These are phyloP conservation scores for Rubroboletus satanas DNA, from an alignment of 768 basidiomycete species.

Conservation along the genomic window DNA sequence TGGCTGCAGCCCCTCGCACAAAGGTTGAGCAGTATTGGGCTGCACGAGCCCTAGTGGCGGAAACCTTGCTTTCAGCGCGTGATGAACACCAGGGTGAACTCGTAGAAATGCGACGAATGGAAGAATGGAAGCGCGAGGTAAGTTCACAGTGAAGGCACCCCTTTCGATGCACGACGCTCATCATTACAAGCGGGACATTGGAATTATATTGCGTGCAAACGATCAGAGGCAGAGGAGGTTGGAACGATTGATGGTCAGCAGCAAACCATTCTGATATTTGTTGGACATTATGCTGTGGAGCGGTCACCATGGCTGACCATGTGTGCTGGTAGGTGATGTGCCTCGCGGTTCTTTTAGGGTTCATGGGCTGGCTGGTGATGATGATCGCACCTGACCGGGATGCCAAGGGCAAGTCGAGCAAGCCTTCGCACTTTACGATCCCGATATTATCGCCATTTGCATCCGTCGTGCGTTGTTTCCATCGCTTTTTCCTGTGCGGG, in stretches of 20 bases:
- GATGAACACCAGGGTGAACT: constrained; percentile 49
- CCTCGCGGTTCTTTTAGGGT: constrained; percentile 23
- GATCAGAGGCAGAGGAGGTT: constrained; percentile 47
- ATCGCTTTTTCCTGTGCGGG: neutral
- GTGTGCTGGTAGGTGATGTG: constrained; percentile 13
- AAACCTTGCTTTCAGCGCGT: constrained; percentile 52
- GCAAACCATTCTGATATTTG: constrained; percentile 13
- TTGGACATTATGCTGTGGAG: constrained; percentile 3
- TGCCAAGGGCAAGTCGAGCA: constrained; percentile 7
- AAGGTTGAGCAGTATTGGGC: constrained; percentile 62
- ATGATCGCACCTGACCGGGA: constrained; percentile 13
- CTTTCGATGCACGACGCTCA: neutral
- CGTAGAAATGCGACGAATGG: constrained; percentile 35
- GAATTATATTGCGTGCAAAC: constrained; percentile 36
- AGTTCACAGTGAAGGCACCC: constrained; percentile 15
- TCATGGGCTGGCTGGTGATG: constrained; percentile 20
- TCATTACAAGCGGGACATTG: constrained; percentile 41
- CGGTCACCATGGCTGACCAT: constrained; percentile 8
- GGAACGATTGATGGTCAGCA: constrained; percentile 48
- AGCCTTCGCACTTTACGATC: constrained; percentile 65
- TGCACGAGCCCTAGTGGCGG: constrained; percentile 59
- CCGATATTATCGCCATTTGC: constrained; percentile 77
- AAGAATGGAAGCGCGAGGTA: constrained; percentile 48
- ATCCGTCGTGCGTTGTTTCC: constrained; percentile 51
- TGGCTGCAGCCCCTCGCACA: constrained; percentile 24